Evolutionary conservation across 208 protist genomes (phyloP).

Genomic region (Trypanosoma avium): DNA sequence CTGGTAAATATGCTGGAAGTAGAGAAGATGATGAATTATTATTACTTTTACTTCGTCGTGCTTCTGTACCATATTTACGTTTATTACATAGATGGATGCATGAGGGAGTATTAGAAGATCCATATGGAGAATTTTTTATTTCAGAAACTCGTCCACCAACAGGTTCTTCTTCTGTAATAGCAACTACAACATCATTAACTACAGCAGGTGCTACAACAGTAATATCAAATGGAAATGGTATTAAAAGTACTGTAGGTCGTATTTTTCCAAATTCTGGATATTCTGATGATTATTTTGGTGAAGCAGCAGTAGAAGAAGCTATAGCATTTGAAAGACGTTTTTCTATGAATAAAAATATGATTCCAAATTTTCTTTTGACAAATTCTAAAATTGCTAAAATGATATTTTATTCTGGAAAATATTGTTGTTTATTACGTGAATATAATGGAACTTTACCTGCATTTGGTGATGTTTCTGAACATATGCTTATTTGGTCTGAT

Average conservation of each 20-base stretch:
- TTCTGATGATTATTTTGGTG: conserved; percentile 29
- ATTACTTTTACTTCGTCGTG: conserved; percentile 63
- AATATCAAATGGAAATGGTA: neutral
- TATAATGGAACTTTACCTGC: conserved; percentile 54
- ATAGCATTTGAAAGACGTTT: conserved; percentile 77
- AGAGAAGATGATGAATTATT: conserved; percentile 77
- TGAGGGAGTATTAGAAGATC: conserved; percentile 77
- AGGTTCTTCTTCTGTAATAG: neutral
- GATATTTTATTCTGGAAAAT: conserved; percentile 84
- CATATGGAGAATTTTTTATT: conserved; percentile 87
- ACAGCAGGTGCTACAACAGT: conserved; percentile 7
- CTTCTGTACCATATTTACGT: conserved; percentile 76
- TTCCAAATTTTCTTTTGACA: conserved; percentile 66
- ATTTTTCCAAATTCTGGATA: conserved; percentile 20
- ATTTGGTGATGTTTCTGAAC: conserved; percentile 43
- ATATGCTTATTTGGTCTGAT: conserved; percentile 62
- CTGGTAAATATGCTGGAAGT: conserved; percentile 59
- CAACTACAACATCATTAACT: neutral
- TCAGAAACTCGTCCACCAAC: conserved; percentile 31
- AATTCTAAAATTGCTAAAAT: conserved; percentile 73
- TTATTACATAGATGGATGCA: conserved; percentile 86
- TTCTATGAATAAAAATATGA: conserved; percentile 80
- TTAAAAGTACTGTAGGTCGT: conserved; percentile 17
- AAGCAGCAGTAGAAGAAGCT: conserved; percentile 31
- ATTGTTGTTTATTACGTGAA: conserved; percentile 88